Percentiles rank a stretch among this genome's conserved stretches.
Conservation (phyloP, 768 basidiomycete species). For the Saitozyma podzolica region DNA sequence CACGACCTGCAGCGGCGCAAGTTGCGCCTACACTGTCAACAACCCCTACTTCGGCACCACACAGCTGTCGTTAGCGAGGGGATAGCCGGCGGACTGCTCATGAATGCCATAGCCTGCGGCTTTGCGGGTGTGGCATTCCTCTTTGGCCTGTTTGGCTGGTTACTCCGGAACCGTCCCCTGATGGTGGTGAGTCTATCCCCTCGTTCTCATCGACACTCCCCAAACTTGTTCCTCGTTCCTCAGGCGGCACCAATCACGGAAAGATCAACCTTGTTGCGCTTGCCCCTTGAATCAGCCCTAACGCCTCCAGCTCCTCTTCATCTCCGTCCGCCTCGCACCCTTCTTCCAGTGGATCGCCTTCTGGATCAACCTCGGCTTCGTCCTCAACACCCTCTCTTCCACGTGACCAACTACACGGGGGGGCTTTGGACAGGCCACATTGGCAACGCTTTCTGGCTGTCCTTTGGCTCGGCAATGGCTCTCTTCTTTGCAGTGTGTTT, state of each 20-base stretch:
- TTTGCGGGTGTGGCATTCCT: conserved; percentile 36
- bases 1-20: background rate
- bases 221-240: too few relatives aligned
- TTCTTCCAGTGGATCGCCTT: too few relatives aligned
- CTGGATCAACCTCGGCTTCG: background rate
- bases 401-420: conserved; percentile 4
- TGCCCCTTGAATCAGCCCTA: too few relatives aligned
- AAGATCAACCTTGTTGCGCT: too few relatives aligned
- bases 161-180: background rate
- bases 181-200: too few relatives aligned
- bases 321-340: too few relatives aligned
- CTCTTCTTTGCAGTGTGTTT: conserved; percentile 12
- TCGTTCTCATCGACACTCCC: too few relatives aligned
- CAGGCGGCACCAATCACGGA: too few relatives aligned
- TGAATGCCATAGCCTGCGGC: conserved; percentile 41
- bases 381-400: conserved; percentile 22
- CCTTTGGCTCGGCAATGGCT: conserved; percentile 24
- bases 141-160: conserved; percentile 44
- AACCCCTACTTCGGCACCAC: background rate
- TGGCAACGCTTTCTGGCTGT: conserved; percentile 41
- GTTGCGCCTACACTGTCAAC: background rate
- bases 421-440: conserved; percentile 22
- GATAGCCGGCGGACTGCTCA: conserved; percentile 27
- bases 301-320: too few relatives aligned
- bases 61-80: conserved; percentile 20